Conservation (phyloP, 2,329 filamentous ascomycete species). For the Penicillium occitanis region DNA sequence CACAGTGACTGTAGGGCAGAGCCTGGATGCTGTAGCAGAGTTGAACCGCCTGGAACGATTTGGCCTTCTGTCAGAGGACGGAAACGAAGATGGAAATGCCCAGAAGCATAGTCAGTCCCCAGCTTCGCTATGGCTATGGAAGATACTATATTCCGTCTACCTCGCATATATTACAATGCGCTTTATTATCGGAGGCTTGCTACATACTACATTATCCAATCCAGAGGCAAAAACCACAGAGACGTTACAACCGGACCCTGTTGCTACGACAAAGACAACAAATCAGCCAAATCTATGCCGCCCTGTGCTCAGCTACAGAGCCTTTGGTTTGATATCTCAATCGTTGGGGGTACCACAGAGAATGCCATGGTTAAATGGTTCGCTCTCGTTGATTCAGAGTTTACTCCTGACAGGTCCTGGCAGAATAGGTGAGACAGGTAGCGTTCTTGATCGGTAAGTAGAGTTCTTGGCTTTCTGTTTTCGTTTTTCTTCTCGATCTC, state of each 20-base stretch:
- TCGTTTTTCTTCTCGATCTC: conserved; percentile 27
- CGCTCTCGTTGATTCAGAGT: conserved; percentile 74
- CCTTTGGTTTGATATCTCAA: conserved; percentile 72
- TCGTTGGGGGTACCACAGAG: conserved; percentile 71
- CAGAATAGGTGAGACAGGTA: conserved; percentile 69
- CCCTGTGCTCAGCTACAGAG: conserved; percentile 72
- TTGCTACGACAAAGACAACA: conserved; percentile 27
- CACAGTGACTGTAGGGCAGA: conserved; percentile 24
- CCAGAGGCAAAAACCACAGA: conserved; percentile 35
- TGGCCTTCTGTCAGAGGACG: conserved; percentile 51
- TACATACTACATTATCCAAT: conserved; percentile 67
- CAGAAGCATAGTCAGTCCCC: conserved; percentile 33
- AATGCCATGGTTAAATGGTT: conserved; percentile 87
- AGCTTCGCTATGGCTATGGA: conserved; percentile 49
- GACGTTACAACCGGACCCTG: conserved; percentile 30
- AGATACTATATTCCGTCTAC: conserved; percentile 53
- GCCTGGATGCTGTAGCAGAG: conserved; percentile 32
- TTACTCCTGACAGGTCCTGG: conserved; percentile 72
- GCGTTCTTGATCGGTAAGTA: conserved; percentile 87
- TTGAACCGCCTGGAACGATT: conserved; percentile 56
- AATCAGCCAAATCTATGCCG: conserved; percentile 31
- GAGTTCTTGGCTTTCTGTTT: conserved; percentile 27
- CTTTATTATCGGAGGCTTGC: conserved; percentile 63
- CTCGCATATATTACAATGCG: conserved; percentile 63
- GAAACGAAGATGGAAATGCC: conserved; percentile 26